Base-by-base conservation (phyloP, 139 green algal genomes). In the Chlorella vulgaris region DNA sequence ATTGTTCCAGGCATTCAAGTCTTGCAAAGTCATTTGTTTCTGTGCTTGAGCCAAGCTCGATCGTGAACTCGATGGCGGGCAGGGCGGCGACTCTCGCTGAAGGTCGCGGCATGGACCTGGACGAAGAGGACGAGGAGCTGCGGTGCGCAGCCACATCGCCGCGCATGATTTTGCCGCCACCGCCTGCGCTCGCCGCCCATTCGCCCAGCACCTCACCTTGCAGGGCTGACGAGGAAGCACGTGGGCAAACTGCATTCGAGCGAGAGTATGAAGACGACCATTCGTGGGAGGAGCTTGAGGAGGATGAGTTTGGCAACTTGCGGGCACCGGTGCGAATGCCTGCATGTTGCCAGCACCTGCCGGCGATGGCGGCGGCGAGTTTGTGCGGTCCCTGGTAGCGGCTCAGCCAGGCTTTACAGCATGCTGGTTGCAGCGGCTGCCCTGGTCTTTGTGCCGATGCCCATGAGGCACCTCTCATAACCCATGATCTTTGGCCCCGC, bases 261-360 rank as follows among this genome's bases (percentile, higher is more conserved):
- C 77, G 90, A 1, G 82, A 91, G 75, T 97, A 97, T 71, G 89
- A 92, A n/a, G 89, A 93, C 28, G 93, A 98, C n/a, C 87, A 93
- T 38, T 94, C 91, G 3, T 98, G 92, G 91, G 93, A 98, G 75
- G 51, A 86, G 5, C 82, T 97, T 50, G 87, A 96, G 74, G 95
- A 98, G 82, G 95, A 98, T 65, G 95, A 97, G 75, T 83, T 89
- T 29, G 95, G 95, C 33, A 92, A 85, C 63, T 87, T 98, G 38
- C 84, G 87, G 8, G 69, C 91, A 0, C 68, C 96, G 88, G 94
- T 95, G 76, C 22, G 87, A n/a, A n/a, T n/a, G n/a, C n/a, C n/a
- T n/a, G n/a, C n/a, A n/a, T n/a, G n/a, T 5, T 5, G 35, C 42
- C 5, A 13, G 28, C 18, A n/a, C n/a, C n/a, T n/a, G n/a, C n/a